Evolutionary conservation across 805 yeast genomes (phyloP), one percentile per base, ranked within the genome.

Genomic region (Pichia thaimueangensis): DNA sequence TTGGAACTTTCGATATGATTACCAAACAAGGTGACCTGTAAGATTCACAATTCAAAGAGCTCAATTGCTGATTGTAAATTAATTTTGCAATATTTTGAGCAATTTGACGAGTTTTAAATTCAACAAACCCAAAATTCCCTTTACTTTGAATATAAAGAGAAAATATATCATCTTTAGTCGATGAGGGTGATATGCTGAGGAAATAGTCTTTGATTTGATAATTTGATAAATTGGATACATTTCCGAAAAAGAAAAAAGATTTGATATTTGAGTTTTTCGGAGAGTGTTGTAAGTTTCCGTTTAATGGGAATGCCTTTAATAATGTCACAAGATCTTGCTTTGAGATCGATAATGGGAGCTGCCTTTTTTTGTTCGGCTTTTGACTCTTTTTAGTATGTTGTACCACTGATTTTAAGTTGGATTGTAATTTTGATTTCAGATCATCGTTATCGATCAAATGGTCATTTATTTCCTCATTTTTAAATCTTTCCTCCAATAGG

Each of bases 241-340:
- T 67, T 2, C 96, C 96, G 61, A 80, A 85, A 16, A 88, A 55
- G 56, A 88, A 87, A 41, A 87, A 73, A 0, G 88, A 72, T 40
- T 68, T 71, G n/a, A 75, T 54, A 0, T 59, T 52, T 4, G 55
- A 45, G 40, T 72, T 71, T 27, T 62, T 61, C 0, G 81, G 67
- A 0, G 67, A 60, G 3, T 46, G 51, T 3, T 47, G 45, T 9
- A 81, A 56, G n/a, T 72, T 68, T 1, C 84, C 86, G 32, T 76
- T 76, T 44, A 84, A 70, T 0, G 95, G 95, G n/a, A 87, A 63
- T 49, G 73, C 74, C 20, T 77, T 62, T 27, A 80, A 63, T 0
- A 80, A 51, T 53, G 72, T 75, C 8, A 75, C 56, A 1, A 82
- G 63, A 32, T 80, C 85, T 2, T 61, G 60, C 9, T 59, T 56